Conservation (phyloP, 306 rosid genomes). For the Potentilla sterilis region DNA sequence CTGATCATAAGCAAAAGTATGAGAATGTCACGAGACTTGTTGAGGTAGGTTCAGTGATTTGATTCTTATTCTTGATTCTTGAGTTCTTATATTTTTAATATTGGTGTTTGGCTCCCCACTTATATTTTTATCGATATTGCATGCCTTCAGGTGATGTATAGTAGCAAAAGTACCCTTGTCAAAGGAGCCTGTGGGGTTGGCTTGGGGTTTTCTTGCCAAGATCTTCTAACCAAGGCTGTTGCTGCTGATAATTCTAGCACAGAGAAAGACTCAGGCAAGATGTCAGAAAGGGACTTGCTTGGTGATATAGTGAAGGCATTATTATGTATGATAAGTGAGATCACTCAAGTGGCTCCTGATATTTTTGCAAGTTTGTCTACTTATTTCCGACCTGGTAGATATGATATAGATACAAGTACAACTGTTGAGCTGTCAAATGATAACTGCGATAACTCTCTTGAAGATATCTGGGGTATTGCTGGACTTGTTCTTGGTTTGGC, state of each 20-base stretch:
- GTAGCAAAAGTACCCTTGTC: conserved; percentile 76
- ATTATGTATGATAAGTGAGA: conserved; percentile 45
- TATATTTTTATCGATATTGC: conserved; percentile 21
- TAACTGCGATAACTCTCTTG: conserved; percentile 53
- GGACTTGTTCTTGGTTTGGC: conserved; percentile 95
- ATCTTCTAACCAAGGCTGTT: conserved; percentile 76
- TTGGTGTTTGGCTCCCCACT: neutral
- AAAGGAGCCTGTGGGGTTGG: conserved; percentile 97
- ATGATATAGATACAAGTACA: conserved; percentile 33
- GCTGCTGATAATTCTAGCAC: conserved; percentile 45
- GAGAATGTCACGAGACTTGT: conserved; percentile 74
- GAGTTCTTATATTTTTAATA: neutral
- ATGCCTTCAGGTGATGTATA: conserved; percentile 61
- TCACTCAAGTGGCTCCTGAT: conserved; percentile 56
- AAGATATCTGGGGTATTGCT: conserved; percentile 94
- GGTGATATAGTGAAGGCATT: conserved; percentile 61
- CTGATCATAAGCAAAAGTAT: conserved; percentile 85
- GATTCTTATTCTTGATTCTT: conserved; percentile 13
- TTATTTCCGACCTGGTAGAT: conserved; percentile 41
- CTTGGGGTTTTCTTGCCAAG: conserved; percentile 86
- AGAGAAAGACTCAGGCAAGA: conserved; percentile 39
- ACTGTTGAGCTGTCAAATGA: conserved; percentile 36
- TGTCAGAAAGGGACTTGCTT: conserved; percentile 60
- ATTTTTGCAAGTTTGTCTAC: conserved; percentile 58
- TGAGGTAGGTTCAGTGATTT: conserved; percentile 50